phyloP scores from a whole-genome alignment of 257 asterid species.

The Solanum ossicruentum region DNA sequence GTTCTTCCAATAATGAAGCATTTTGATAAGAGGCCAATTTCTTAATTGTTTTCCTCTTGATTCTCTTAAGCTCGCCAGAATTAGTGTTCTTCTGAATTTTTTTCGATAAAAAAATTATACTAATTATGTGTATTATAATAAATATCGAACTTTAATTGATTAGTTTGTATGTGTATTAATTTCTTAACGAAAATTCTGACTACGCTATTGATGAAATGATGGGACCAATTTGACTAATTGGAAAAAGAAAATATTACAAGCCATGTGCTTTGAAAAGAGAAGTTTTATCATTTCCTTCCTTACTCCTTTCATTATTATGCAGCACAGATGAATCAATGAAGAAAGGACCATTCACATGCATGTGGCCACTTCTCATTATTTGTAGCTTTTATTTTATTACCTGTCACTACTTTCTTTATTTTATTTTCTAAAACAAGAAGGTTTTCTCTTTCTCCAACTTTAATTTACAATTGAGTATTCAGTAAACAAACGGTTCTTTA shows the following conservation, averaged over 20 bases:
- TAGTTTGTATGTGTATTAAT: too few relatives aligned
- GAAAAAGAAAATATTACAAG: neutral
- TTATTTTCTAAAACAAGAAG: neutral
- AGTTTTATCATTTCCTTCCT: constrained; percentile 2
- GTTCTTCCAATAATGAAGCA: neutral
- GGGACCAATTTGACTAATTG: neutral
- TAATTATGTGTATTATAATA: too few relatives aligned
- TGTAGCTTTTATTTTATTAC: neutral
- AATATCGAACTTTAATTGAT: too few relatives aligned
- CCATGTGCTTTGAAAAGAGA: neutral
- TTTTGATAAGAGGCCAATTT: neutral
- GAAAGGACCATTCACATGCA: constrained; percentile 1
- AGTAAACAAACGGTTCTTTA: neutral
- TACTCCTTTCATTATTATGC: neutral
- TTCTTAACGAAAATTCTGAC: too few relatives aligned
- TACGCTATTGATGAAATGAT: neutral
- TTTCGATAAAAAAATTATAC: too few relatives aligned
- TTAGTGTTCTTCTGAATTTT: too few relatives aligned
- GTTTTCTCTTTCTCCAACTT: neutral
- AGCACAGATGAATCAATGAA: neutral
- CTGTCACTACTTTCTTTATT: neutral
- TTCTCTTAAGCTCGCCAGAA: neutral
- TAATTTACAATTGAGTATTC: neutral
- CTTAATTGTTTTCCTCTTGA: neutral
- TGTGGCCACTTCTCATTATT: neutral